Base-by-base conservation (phyloP, 345 rosid genomes). In the Isatis tinctoria region DNA sequence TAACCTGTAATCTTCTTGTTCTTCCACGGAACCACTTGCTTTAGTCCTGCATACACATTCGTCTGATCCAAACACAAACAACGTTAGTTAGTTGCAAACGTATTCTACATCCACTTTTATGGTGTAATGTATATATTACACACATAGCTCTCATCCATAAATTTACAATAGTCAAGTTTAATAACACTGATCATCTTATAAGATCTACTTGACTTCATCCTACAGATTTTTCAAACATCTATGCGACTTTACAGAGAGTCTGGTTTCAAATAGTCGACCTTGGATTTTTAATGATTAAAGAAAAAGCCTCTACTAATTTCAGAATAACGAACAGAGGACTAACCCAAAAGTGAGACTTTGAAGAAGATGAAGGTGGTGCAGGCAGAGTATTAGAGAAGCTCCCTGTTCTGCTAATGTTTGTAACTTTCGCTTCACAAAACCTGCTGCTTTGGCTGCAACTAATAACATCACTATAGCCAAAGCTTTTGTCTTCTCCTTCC, bases 21-120 rank as follows among this genome's bases (percentile, higher is more conserved):
- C 82, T 72, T 86, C 96, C 93, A 85, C 40, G 87, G 88, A 69
- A 85, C 83, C 70, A 78, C 92, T 49, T 85, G 88, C 83, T 86
- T 92, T 75, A 90, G 68, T 26, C 98, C 88, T 57, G 82, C 88
- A 58, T 76, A 90, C 70, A 92, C 68, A 52, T 79, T 80, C 11
- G 81, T 84, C 98, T 92, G 87, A 78, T 72, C 70, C 73, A 73
- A 67, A 45, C 20, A 71, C 43, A 77, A 65, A 56, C 11, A 30
- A 22, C 44, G 17, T 6, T 30, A 1, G 24, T 22, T 59, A 7
- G 53, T 1, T 22, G 2, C 40, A 54, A 22, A 65, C 11, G 2
- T 24, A 14, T 12, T 48, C 20, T 28, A 53, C 28, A 57, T 9
- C 48, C 9, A n/a, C 17, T 2, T 16, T 56, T 16, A 32, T 35